These are phyloP conservation scores for Cladobotryum protrusum DNA, from an alignment of 2,329 filamentous ascomycete species.

Conservation along the genomic window DNA sequence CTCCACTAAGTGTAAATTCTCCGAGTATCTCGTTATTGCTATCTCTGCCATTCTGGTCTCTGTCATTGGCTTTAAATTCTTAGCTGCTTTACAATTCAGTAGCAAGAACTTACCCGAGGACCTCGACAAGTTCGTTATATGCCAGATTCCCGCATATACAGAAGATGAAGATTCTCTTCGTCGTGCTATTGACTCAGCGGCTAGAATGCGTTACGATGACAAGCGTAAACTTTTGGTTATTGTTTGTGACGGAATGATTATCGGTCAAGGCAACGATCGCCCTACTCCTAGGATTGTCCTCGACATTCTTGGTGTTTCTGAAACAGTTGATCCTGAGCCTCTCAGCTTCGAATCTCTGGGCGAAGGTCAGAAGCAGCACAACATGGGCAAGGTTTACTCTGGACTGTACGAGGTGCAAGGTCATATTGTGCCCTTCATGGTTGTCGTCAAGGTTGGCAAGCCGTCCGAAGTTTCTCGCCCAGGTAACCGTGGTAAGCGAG, in stretches of 20 bases:
- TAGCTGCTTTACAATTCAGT: constrained; percentile 91
- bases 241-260: constrained; percentile 98
- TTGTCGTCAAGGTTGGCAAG: constrained; percentile 96
- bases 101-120: constrained; percentile 90
- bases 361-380: constrained; percentile 95
- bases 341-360: constrained; percentile 95
- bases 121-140: constrained; percentile 97
- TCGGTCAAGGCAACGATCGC: constrained; percentile 94
- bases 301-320: constrained; percentile 91
- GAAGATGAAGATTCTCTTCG: constrained; percentile 97
- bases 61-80: constrained; percentile 92
- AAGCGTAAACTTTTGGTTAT: constrained; percentile 93
- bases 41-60: constrained; percentile 73
- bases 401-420: constrained; percentile 96
- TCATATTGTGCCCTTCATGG: constrained; percentile 95
- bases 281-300: constrained; percentile 93
- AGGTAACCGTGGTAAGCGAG: constrained; percentile 97
- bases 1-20: constrained; percentile 77
- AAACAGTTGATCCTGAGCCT: constrained; percentile 89
- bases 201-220: constrained; percentile 94
- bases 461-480: constrained; percentile 91
- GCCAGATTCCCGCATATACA: constrained; percentile 94
- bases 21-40: constrained; percentile 81
- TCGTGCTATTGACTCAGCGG: constrained; percentile 92
- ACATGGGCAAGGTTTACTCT: constrained; percentile 98